Base-by-base conservation (phyloP, 306 rosid genomes). In the Fagus sylvatica region DNA sequence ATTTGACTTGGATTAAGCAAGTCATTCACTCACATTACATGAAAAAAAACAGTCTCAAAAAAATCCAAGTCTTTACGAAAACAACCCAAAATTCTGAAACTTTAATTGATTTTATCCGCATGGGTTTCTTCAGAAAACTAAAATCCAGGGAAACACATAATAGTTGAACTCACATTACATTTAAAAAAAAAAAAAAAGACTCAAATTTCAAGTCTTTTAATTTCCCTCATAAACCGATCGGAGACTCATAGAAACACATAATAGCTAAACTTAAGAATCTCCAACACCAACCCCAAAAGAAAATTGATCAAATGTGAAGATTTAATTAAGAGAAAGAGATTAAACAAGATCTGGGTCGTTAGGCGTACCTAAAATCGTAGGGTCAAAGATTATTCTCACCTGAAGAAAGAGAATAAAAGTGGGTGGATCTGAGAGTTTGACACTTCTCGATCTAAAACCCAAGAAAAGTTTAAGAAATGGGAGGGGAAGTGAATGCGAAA, bases 381-480 rank as follows among this genome's bases (percentile, higher is more conserved):
- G 59, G 72, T 76, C 39, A 84, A 75, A 75, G 75, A 68, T 4
- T 16, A 68, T 4, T 16, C 80, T 40, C 71, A 87, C 93, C 90
- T 82, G 75, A 76, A 74, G 59, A 68, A 76, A 81, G 71, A 74
- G 77, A 66, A 53, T 76, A 84, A 67, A 80, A 87, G 79, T 49
- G 85, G 91, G 79, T 49, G 85, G 91, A 90, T 88, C 89, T 85
- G 80, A 36, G 59, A 82, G 78, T 57, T 70, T 10, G 48, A 15
- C 54, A 34, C 78, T 22, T 9, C 57, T 56, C 77, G 83, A 82
- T 66, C 83, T 82, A 56, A 76, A 57, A 64, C 55, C 59, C 54
- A 39, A 9, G 73, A 69, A 34, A 7, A 55, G 59, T 39, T 22
- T 41, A 4, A 53, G 73, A 81, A 73, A 57, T 6, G 51, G 60